Evolutionary conservation across 2,329 filamentous ascomycete species (phyloP).

Genomic region (Aspergillus luchuensis): DNA sequence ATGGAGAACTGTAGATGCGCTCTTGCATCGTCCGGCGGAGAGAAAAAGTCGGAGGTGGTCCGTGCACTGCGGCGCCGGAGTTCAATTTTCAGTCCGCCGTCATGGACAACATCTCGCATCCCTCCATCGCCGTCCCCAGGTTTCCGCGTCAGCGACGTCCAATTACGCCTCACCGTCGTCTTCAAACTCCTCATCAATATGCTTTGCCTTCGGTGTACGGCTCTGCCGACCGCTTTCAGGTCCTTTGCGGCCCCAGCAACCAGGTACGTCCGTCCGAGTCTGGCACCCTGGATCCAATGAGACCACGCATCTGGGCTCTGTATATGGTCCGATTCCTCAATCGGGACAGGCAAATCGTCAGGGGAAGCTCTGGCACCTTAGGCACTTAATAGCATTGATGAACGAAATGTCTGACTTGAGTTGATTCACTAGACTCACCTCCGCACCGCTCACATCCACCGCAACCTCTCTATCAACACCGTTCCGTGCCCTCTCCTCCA

Average conservation of each 20-base stretch:
- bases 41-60: slow-evolving; percentile 27
- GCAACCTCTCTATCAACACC: slow-evolving; percentile 12
- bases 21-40: not conserved
- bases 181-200: slow-evolving; percentile 23
- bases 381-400: not conserved
- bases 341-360: not conserved
- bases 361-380: too few species aligned
- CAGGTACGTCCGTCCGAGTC: slow-evolving; percentile 23
- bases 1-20: slow-evolving; percentile 1
- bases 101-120: slow-evolving; percentile 21
- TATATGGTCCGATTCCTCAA: not conserved
- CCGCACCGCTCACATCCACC: slow-evolving; percentile 5
- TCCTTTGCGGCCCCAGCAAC: slow-evolving; percentile 25
- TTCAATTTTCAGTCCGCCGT: slow-evolving; percentile 37
- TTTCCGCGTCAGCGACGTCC: not conserved
- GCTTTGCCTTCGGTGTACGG: slow-evolving; percentile 39
- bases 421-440: not conserved
- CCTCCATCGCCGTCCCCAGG: slow-evolving; percentile 14
- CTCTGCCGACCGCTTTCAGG: slow-evolving; percentile 32
- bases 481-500: slow-evolving; percentile 21
- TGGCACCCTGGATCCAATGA: not conserved
- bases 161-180: not conserved
- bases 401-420: not conserved
- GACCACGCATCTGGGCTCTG: not conserved
- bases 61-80: slow-evolving; percentile 35